phyloP scores from a whole-genome alignment of 345 rosid species.

The Xanthoceras sorbifolium region DNA sequence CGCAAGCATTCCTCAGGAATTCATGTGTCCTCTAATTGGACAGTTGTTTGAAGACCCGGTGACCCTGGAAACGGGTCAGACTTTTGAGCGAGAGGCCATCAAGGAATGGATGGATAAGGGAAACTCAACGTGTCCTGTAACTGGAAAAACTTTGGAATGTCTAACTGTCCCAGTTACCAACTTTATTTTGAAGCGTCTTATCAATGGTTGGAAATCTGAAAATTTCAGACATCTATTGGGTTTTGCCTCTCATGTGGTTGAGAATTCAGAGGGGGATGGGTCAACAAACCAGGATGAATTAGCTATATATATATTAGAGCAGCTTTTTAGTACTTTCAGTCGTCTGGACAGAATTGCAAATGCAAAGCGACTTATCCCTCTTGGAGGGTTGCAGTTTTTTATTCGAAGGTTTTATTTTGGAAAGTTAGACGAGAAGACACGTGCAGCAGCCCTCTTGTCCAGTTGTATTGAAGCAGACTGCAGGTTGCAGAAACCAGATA shows the following conservation, averaged over 20 bases:
- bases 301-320: constrained; percentile 41
- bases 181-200: constrained; percentile 49
- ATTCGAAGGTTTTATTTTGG: constrained; percentile 39
- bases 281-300: constrained; percentile 27
- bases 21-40: constrained; percentile 59
- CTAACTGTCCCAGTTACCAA: constrained; percentile 47
- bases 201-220: constrained; percentile 50
- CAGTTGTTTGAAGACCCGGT: constrained; percentile 60
- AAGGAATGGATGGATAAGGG: constrained; percentile 58
- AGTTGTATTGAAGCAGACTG: constrained; percentile 57
- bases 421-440: constrained; percentile 38
- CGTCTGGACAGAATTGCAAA: constrained; percentile 37
- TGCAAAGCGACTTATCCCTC: constrained; percentile 46
- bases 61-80: constrained; percentile 66
- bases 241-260: constrained; percentile 31
- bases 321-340: constrained; percentile 42
- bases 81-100: constrained; percentile 58
- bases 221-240: constrained; percentile 28
- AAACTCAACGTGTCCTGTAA: constrained; percentile 58
- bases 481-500: constrained; percentile 48
- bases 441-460: constrained; percentile 40
- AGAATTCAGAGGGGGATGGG: constrained; percentile 14
- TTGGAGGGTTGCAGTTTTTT: constrained; percentile 56
- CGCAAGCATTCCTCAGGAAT: constrained; percentile 45
- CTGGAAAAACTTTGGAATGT: constrained; percentile 49